Conservation (phyloP, 1,139 yeast genomes). For the Hansenula anomala region DNA sequence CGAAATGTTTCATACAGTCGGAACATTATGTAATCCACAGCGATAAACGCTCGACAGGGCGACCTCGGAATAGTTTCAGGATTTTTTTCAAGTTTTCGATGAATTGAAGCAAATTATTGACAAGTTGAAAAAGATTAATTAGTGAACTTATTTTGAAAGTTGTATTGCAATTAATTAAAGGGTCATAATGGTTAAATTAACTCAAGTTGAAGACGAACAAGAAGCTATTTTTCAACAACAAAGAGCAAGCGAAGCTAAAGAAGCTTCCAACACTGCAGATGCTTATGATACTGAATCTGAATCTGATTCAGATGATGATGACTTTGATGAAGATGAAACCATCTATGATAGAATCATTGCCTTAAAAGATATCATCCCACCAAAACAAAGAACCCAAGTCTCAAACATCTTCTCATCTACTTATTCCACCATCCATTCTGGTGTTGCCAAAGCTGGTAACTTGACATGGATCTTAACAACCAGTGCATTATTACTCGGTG, state of each 20-base stretch:
- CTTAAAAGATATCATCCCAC: constrained; percentile 86
- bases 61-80: too few species aligned
- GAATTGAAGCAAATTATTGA: too few species aligned
- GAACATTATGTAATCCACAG: too few species aligned
- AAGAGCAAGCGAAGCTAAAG: constrained; percentile 20
- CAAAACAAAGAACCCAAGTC: constrained; percentile 61
- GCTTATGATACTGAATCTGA: constrained; percentile 51
- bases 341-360: constrained; percentile 84
- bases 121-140: too few species aligned
- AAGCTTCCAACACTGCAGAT: constrained; percentile 17
- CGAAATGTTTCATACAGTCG: too few species aligned
- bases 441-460: constrained; percentile 61
- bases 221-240: constrained; percentile 33
- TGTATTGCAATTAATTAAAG: too few species aligned
- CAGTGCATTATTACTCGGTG: constrained; percentile 81
- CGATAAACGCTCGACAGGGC: too few species aligned
- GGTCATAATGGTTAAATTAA: constrained; percentile 66
- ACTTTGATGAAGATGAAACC: constrained; percentile 78
- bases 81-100: too few species aligned
- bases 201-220: constrained; percentile 60
- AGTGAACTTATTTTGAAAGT: too few species aligned
- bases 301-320: constrained; percentile 68
- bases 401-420: constrained; percentile 31
- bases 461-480: constrained; percentile 85
- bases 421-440: constrained; percentile 36